phyloP scores from a whole-genome alignment of 768 basidiomycete genomes.

The Leccinellum luteum region DNA sequence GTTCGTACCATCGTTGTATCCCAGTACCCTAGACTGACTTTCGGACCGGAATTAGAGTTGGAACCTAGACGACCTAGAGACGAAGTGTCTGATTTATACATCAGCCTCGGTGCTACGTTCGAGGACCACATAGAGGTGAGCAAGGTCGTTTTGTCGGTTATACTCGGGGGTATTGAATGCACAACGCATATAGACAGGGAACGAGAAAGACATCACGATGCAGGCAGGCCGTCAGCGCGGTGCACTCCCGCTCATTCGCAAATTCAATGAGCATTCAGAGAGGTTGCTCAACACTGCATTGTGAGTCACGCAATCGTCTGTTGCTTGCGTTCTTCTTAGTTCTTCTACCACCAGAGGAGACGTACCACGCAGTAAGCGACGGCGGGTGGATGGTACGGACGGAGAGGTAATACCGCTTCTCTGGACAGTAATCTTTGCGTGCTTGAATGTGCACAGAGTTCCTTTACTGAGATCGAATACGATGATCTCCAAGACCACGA shows the following conservation, averaged over 20 bases:
- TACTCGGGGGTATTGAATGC: background rate
- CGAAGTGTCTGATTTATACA: constrained; percentile 70
- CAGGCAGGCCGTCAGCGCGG: constrained; percentile 87
- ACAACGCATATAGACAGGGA: constrained; percentile 62
- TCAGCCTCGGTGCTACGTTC: constrained; percentile 83
- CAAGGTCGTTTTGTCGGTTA: background rate
- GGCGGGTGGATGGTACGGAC: constrained; percentile 43
- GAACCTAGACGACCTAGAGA: constrained; percentile 71
- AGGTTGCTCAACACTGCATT: constrained; percentile 77
- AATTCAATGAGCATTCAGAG: constrained; percentile 98
- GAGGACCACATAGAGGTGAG: constrained; percentile 89
- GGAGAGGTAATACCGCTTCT: constrained; percentile 40
- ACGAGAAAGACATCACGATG: constrained; percentile 92
- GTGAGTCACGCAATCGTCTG: constrained; percentile 38
- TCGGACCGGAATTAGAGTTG: constrained; percentile 45
- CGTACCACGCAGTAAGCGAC: constrained; percentile 56
- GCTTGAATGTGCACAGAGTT: constrained; percentile 19
- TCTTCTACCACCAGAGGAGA: constrained; percentile 44
- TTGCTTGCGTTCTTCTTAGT: background rate
- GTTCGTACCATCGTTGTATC: constrained; percentile 39
- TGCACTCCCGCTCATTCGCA: constrained; percentile 88
- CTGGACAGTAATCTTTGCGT: background rate
- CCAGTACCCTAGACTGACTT: background rate
- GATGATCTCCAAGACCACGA: constrained; percentile 80
- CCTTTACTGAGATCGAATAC: constrained; percentile 67